Conservation (phyloP, 2,329 filamentous ascomycete species). For the Verticillium nonalfalfae region DNA sequence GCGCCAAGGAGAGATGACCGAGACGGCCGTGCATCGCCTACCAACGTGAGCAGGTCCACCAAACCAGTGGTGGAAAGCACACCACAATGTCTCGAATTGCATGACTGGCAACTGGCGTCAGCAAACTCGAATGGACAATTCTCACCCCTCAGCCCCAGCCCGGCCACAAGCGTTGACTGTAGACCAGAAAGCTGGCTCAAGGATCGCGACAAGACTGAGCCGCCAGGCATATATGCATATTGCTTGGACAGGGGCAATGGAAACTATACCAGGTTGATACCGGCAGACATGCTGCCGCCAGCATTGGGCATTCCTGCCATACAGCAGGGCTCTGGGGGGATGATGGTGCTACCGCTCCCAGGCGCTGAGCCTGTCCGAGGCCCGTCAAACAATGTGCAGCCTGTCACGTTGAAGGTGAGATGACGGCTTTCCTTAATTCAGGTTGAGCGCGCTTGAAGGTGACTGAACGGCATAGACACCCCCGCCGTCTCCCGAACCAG, state of each 20-base stretch:
- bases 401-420: constrained; percentile 32
- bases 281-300: constrained; percentile 45
- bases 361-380: constrained; percentile 28
- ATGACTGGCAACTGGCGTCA: constrained; percentile 5
- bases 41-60: background rate
- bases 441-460: constrained; percentile 6
- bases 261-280: constrained; percentile 45
- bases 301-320: constrained; percentile 34
- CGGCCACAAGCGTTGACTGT: constrained; percentile 2
- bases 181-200: constrained; percentile 8
- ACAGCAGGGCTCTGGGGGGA: constrained; percentile 29
- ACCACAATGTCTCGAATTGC: constrained; percentile 3
- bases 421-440: background rate
- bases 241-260: constrained; percentile 48
- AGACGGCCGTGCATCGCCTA: background rate
- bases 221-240: constrained; percentile 35
- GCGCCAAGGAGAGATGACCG: background rate
- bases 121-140: constrained; percentile 9
- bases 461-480: constrained; percentile 20
- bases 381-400: constrained; percentile 27
- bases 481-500: constrained; percentile 11
- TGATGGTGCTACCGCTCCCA: constrained; percentile 41
- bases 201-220: constrained; percentile 3
- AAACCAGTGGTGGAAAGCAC: background rate
- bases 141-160: constrained; percentile 16